Conservation (phyloP, 345 rosid species). For the Lepidium africanum region DNA sequence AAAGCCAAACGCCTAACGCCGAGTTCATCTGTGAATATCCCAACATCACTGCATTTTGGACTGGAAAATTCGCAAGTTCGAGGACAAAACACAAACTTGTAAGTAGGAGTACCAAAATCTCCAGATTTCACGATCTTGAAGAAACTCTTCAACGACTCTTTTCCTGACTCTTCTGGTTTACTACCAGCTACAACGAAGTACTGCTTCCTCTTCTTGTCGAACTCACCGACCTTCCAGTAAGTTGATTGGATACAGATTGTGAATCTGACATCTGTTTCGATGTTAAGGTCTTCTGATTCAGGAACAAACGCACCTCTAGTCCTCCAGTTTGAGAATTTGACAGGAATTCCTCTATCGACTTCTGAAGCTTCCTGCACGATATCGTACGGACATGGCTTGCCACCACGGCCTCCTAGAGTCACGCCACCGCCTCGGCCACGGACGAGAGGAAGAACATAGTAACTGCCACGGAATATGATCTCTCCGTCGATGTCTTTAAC, state of each 20-base stretch:
- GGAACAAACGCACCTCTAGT: not conserved
- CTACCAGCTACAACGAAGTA: conserved; percentile 41
- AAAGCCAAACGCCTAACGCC: conserved; percentile 45
- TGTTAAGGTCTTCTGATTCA: conserved; percentile 14
- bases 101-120: conserved; percentile 14
- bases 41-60: conserved; percentile 43
- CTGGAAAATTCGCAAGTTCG: conserved; percentile 15
- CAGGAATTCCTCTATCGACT: conserved; percentile 18
- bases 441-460: conserved; percentile 25
- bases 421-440: conserved; percentile 28
- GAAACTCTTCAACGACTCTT: conserved; percentile 40
- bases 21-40: conserved; percentile 35
- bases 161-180: conserved; percentile 33
- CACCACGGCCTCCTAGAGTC: conserved; percentile 21
- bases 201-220: conserved; percentile 29
- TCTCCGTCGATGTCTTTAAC: conserved; percentile 23
- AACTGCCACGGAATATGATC: not conserved
- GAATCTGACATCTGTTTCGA: conserved; percentile 30
- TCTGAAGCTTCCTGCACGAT: conserved; percentile 25
- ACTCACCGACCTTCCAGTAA: conserved; percentile 38
- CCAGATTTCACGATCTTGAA: conserved; percentile 42
- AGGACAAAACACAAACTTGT: conserved; percentile 67
- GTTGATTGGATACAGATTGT: conserved; percentile 37
- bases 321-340: conserved; percentile 23
- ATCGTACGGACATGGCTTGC: not conserved